Percentiles rank a stretch among this genome's conserved stretches.
phyloP scores from a whole-genome alignment of 2,329 filamentous ascomycete genomes.

The Rhynchosporium agropyri region DNA sequence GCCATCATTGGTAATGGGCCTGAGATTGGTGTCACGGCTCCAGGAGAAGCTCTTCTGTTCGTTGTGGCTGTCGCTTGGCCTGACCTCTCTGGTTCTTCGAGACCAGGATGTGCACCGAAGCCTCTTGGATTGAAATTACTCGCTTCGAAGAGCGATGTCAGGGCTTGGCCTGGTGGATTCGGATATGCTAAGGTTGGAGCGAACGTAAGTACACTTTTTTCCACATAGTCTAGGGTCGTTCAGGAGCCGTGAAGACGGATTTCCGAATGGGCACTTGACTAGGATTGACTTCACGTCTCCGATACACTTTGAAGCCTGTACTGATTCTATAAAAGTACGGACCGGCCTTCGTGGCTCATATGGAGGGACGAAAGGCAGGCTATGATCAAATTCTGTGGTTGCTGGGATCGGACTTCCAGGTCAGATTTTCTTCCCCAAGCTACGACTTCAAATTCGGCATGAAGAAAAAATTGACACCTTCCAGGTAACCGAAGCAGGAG shows the following conservation, averaged over 20 bases:
- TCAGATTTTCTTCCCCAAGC: neutral
- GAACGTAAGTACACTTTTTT: conserved; percentile 79
- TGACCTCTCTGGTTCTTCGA: conserved; percentile 33
- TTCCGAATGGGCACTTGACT: too few relatives aligned
- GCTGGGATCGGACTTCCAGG: conserved; percentile 64
- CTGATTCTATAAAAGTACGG: conserved; percentile 71
- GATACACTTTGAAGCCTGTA: neutral
- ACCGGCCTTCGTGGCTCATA: conserved; percentile 75
- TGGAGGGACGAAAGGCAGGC: conserved; percentile 69
- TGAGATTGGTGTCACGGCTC: conserved; percentile 77
- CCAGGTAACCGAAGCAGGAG: conserved; percentile 86
- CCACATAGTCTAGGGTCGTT: too few relatives aligned
- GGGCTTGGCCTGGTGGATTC: conserved; percentile 92
- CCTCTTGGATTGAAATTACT: conserved; percentile 68
- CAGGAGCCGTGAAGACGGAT: too few relatives aligned
- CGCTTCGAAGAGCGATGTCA: conserved; percentile 78
- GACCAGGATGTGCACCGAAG: conserved; percentile 47
- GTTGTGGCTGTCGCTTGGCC: conserved; percentile 69
- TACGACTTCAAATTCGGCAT: neutral
- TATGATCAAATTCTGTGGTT: conserved; percentile 93
- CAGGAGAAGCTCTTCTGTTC: conserved; percentile 81
- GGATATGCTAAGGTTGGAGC: conserved; percentile 91
- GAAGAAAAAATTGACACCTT: conserved; percentile 33
- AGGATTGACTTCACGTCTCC: too few relatives aligned
- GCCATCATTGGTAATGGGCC: conserved; percentile 83